These are phyloP conservation scores for Daedaleopsis sinensis DNA, from an alignment of 768 basidiomycete species.

Conservation along the genomic window DNA sequence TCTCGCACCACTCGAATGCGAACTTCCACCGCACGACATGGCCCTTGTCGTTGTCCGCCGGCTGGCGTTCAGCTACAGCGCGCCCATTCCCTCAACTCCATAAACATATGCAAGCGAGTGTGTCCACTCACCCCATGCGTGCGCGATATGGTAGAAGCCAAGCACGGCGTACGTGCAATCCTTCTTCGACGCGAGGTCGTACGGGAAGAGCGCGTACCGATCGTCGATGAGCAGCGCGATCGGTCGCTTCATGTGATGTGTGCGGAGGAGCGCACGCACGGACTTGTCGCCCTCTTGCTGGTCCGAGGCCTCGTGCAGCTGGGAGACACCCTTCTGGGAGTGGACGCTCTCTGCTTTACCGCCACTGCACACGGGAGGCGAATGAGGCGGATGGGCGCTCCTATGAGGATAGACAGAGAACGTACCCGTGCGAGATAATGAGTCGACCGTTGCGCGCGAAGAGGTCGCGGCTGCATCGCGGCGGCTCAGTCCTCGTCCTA, in stretches of 20 bases:
- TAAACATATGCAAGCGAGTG: not conserved
- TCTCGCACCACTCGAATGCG: slow-evolving; percentile 82
- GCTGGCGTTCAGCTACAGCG: slow-evolving; percentile 64
- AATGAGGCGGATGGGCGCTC: slow-evolving; percentile 4
- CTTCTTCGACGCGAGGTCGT: slow-evolving; percentile 50
- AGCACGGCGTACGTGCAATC: slow-evolving; percentile 59
- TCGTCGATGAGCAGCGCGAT: slow-evolving; percentile 75
- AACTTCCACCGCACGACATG: slow-evolving; percentile 81
- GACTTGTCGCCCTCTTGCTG: slow-evolving; percentile 72
- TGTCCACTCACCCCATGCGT: slow-evolving; percentile 63
- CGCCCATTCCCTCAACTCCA: slow-evolving; percentile 10
- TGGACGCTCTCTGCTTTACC: slow-evolving; percentile 67
- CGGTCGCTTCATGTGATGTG: slow-evolving; percentile 55
- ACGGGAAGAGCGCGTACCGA: slow-evolving; percentile 74
- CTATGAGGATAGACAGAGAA: slow-evolving; percentile 2
- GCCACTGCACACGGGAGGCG: slow-evolving; percentile 46
- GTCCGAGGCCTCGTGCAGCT: slow-evolving; percentile 55
- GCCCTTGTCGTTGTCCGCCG: slow-evolving; percentile 46
- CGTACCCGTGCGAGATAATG: slow-evolving; percentile 86
- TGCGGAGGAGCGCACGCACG: slow-evolving; percentile 67
- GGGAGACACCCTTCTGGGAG: slow-evolving; percentile 41
- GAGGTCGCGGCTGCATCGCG: slow-evolving; percentile 60
- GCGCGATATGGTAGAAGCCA: slow-evolving; percentile 72
- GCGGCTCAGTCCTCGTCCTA: not conserved
- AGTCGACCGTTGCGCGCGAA: slow-evolving; percentile 67